Evolutionary conservation across 2,329 filamentous ascomycete genomes (phyloP), one percentile per base, ranked within the genome.

Genomic region (Pseudogymnoascus sp.): DNA sequence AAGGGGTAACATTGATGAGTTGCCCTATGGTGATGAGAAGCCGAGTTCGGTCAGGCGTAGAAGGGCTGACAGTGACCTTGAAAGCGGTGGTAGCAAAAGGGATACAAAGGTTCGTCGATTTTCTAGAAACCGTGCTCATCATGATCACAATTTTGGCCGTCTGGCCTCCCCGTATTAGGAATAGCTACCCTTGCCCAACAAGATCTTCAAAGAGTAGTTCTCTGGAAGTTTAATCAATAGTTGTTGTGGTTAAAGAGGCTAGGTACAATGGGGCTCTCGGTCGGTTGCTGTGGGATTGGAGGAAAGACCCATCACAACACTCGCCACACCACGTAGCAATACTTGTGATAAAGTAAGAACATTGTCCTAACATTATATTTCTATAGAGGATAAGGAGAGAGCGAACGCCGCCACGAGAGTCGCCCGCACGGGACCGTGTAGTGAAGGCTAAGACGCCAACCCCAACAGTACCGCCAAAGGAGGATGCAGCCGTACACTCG

Each of bases 11-110:
- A 86, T 91, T 66, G 92, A 96, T 71, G 92, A 96, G 74, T 83
- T 97, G 64, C 93, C 96, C 72, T 97, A 97, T 74, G 92, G 93
- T 65, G 91, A 93, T 74, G 80, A 88, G 75, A 79, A 82, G 69
- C 77, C 89, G 77, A 74, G 76, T 76, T 78, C 78, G 67, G 82
- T 89, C 70, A 86, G 91, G 72, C 86, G 93, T 66, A 86, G 92
- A 65, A 86, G 91, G 68, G 86, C 87, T 66, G 90, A 92, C 65
- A 91, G 90, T 67, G 91, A 92, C 70, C 85, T 86, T 63, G 88
- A 88, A 64, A 82, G 80, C 67, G 76, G 78, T 53, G 77, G 77
- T 26, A 82, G 80, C 68, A 83, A 84, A 64, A 83, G 85, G 68
- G 81, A 86, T 69, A 82, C 84, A 47, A 93, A 93, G 82, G 85